phyloP scores from a whole-genome alignment of 169 alveolate species.

The Theileria sp. region DNA sequence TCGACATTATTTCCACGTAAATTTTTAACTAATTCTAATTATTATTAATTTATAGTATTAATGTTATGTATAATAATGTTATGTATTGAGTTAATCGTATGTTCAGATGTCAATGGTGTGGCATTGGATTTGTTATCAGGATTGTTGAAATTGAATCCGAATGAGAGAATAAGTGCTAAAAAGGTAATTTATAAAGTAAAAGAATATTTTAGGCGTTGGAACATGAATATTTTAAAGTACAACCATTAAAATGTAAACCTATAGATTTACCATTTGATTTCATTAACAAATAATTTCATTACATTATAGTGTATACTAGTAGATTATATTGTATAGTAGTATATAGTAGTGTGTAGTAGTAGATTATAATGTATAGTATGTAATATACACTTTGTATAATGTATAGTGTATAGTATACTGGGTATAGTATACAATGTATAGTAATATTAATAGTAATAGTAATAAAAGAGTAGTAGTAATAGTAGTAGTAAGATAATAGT shows the following conservation, averaged over 20 bases:
- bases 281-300: neutral
- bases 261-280: constrained; percentile 58
- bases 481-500: no score
- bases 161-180: constrained; percentile 79
- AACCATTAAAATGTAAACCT: constrained; percentile 70
- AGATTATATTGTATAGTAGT: no score
- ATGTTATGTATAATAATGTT: no score
- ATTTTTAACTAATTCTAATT: no score
- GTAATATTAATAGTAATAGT: no score
- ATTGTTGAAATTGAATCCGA: constrained; percentile 71
- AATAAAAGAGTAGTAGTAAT: no score
- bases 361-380: neutral
- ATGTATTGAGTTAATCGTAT: neutral
- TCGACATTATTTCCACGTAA: constrained; percentile 45
- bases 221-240: constrained; percentile 76
- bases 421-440: no score
- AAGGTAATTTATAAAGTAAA: constrained; percentile 35
- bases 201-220: constrained; percentile 65
- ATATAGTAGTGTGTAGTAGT: neutral
- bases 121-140: constrained; percentile 67
- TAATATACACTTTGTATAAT: no score
- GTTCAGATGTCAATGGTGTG: constrained; percentile 9
- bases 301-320: no score
- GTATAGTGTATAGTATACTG: no score
- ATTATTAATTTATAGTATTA: no score